A percentile compares a stretch with the other conserved stretches of the same genome.
Conservation (phyloP, 2,329 filamentous ascomycete species). For the Alternaria triticina region DNA sequence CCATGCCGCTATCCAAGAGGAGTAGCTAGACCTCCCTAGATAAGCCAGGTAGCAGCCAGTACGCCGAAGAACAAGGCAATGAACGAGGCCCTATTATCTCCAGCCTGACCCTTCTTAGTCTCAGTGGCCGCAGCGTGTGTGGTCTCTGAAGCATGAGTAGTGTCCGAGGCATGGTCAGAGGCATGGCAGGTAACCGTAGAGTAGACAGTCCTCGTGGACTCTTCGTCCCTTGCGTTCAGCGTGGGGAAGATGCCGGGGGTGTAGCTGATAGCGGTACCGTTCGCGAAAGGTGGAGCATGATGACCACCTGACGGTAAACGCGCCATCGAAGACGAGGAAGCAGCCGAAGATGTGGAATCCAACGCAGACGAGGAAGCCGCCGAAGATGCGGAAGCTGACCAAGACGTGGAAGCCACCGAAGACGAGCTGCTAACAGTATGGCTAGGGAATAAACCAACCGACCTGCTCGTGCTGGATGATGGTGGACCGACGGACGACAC, state of each 20-base stretch:
- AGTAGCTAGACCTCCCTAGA: slow-evolving; percentile 3
- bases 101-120: slow-evolving; percentile 4
- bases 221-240: slow-evolving; percentile 5
- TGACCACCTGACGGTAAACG: neutral
- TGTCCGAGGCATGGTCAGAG: neutral
- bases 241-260: slow-evolving; percentile 10
- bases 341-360: neutral
- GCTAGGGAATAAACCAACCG: neutral
- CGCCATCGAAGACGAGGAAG: neutral
- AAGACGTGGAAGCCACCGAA: neutral
- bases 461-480: neutral
- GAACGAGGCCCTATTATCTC: slow-evolving; percentile 6
- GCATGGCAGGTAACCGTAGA: neutral
- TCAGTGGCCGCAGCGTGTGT: neutral
- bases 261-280: slow-evolving; percentile 3
- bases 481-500: neutral
- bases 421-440: slow-evolving; percentile 1
- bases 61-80: slow-evolving; percentile 9
- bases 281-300: neutral
- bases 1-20: neutral
- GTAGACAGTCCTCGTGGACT: neutral
- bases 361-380: neutral
- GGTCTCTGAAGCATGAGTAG: neutral
- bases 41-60: slow-evolving; percentile 5
- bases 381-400: neutral